Conservation (phyloP, 2,329 filamentous ascomycete species). For the Teratosphaeriaceae sp. region DNA sequence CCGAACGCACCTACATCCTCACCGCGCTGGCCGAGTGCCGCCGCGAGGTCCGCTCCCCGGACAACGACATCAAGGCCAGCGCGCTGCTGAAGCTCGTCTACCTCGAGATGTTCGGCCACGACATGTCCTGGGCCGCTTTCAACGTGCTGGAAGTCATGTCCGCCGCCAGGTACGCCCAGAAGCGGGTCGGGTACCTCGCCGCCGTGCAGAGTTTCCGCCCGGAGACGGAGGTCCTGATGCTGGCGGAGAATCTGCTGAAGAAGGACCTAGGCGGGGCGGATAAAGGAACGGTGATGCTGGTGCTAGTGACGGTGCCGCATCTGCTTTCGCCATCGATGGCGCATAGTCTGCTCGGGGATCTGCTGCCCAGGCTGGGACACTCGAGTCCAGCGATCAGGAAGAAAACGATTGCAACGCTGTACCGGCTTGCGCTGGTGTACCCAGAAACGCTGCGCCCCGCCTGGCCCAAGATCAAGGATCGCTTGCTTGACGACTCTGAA, state of each 20-base stretch:
- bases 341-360: conserved; percentile 77
- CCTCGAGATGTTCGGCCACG: conserved; percentile 97
- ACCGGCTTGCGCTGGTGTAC: conserved; percentile 90
- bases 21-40: conserved; percentile 93
- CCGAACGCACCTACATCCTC: conserved; percentile 91
- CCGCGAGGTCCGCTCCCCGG: conserved; percentile 81
- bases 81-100: conserved; percentile 94
- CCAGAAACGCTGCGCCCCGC: conserved; percentile 86
- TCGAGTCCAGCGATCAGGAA: conserved; percentile 82
- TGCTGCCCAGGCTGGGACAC: conserved; percentile 80
- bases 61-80: conserved; percentile 97
- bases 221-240: conserved; percentile 94
- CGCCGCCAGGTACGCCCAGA: conserved; percentile 87
- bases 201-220: conserved; percentile 94
- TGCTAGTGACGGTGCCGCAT: conserved; percentile 85
- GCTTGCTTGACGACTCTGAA: conserved; percentile 81
- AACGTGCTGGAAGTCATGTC: conserved; percentile 99
- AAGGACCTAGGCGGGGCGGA: conserved; percentile 77
- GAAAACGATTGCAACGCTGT: conserved; percentile 92
- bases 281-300: conserved; percentile 73
- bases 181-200: conserved; percentile 88
- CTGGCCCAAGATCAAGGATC: conserved; percentile 97
- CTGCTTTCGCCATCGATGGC: conserved; percentile 89
- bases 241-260: conserved; percentile 93
- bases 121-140: conserved; percentile 99